Percentiles rank a stretch among this genome's conserved stretches.
These are phyloP conservation scores for Solanum ahanhuiri DNA, from an alignment of 257 asterid species.

Conservation along the genomic window DNA sequence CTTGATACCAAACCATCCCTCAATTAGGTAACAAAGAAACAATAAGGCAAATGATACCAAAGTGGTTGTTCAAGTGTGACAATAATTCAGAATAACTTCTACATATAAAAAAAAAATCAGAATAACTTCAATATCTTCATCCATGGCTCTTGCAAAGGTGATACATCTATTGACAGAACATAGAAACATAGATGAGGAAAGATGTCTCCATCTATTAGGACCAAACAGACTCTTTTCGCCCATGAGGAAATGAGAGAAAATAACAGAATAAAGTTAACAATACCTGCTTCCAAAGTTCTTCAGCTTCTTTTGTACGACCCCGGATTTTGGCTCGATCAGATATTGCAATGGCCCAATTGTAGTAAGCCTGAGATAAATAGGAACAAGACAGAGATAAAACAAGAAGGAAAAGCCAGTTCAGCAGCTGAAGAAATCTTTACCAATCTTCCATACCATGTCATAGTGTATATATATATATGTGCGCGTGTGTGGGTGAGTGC, in stretches of 20 bases:
- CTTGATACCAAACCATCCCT: neutral
- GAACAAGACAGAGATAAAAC: neutral
- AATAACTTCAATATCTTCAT: neutral
- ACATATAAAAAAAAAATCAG: neutral
- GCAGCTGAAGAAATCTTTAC: neutral
- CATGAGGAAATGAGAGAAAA: neutral
- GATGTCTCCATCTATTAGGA: neutral
- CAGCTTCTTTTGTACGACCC: constrained; percentile 99
- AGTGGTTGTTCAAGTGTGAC: neutral
- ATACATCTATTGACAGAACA: neutral
- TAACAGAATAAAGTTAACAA: neutral
- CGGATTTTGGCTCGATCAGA: constrained; percentile 98
- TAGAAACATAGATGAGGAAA: neutral
- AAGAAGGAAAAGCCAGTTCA: neutral
- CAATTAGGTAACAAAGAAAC: neutral
- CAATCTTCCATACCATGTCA: neutral
- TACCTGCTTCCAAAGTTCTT: constrained; percentile 97
- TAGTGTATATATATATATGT: neutral
- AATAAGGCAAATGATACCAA: neutral
- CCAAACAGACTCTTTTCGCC: neutral
- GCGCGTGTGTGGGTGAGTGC: neutral
- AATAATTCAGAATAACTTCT: neutral
- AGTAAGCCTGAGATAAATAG: constrained; percentile 55
- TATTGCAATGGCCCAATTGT: constrained; percentile 98
- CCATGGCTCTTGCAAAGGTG: neutral